A percentile compares a stretch with the other conserved stretches of the same genome.
Evolutionary conservation across 148 eudicot genomes (phyloP).

Genomic region (Amaranthus palmeri): DNA sequence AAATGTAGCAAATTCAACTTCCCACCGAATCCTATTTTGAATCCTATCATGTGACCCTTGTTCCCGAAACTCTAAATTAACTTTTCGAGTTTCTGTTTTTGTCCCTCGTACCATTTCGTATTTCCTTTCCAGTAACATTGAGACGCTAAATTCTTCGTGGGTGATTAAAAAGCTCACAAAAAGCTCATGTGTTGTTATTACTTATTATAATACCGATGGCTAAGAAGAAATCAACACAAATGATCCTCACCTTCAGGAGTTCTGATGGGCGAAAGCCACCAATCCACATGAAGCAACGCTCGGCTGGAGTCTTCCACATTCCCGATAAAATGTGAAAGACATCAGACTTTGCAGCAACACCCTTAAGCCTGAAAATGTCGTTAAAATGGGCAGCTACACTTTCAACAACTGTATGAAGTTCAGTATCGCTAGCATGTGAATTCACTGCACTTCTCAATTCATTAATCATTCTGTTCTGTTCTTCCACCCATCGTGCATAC

Average conservation of each 20-base stretch:
- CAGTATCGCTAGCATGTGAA: conserved; percentile 82
- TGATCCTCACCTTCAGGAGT: conserved; percentile 65
- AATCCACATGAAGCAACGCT: conserved; percentile 96
- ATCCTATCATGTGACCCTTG: no score
- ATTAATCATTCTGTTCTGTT: conserved; percentile 57
- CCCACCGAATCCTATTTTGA: no score
- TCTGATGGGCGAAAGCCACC: conserved; percentile 97
- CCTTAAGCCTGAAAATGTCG: conserved; percentile 76
- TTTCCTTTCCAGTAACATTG: no score
- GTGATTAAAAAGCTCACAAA: not conserved
- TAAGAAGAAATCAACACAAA: not conserved
- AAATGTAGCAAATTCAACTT: not conserved
- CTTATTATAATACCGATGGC: not conserved
- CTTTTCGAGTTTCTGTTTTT: no score
- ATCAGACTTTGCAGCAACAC: conserved; percentile 78
- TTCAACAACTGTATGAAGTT: conserved; percentile 69
- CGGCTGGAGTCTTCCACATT: conserved; percentile 98
- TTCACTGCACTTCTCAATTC: conserved; percentile 84
- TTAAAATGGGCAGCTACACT: conserved; percentile 59
- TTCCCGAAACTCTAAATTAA: no score
- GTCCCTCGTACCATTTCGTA: no score
- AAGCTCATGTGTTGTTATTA: not conserved
- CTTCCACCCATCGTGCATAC: conserved; percentile 89
- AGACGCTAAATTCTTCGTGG: not conserved
- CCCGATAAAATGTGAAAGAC: conserved; percentile 94